phyloP scores from a whole-genome alignment of 2,329 filamentous ascomycete genomes.

The Thielaviopsis populi region DNA sequence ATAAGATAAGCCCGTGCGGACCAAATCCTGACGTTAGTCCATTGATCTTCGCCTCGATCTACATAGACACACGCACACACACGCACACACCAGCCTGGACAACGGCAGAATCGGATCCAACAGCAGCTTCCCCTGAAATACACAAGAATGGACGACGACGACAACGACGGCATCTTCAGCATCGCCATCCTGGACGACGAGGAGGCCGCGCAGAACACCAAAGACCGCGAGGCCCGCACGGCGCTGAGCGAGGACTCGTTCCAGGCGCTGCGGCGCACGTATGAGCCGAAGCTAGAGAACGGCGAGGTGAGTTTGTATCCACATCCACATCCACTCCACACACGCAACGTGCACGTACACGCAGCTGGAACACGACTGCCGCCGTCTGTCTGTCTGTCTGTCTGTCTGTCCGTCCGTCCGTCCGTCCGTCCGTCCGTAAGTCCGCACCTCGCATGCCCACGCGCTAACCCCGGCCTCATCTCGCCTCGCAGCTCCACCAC shows the following conservation, averaged over 20 bases:
- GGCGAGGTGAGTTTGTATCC: slow-evolving; percentile 32
- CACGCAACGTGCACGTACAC: too few species aligned
- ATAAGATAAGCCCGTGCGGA: slow-evolving; percentile 9
- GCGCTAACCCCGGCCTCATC: background rate
- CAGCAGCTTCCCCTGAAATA: background rate
- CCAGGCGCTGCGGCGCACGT: slow-evolving; percentile 30
- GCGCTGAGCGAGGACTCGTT: slow-evolving; percentile 37
- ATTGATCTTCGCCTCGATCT: too few species aligned
- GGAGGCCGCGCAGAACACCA: slow-evolving; percentile 20
- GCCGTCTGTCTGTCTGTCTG: too few species aligned
- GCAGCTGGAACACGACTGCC: too few species aligned
- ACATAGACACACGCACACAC: background rate
- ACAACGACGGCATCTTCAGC: slow-evolving; percentile 24
- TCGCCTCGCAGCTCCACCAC: background rate
- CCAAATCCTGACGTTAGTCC: background rate
- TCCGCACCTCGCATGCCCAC: too few species aligned
- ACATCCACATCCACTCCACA: too few species aligned
- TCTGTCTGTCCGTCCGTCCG: too few species aligned
- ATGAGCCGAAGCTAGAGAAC: slow-evolving; percentile 37
- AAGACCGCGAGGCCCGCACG: slow-evolving; percentile 23
- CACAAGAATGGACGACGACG: slow-evolving; percentile 18
- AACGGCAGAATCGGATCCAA: background rate
- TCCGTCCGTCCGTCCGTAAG: too few species aligned
- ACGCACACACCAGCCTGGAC: background rate
- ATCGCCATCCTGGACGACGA: slow-evolving; percentile 25